Conservation (phyloP, 495 filamentous ascomycete species). For the Penicillium samsonianum region DNA sequence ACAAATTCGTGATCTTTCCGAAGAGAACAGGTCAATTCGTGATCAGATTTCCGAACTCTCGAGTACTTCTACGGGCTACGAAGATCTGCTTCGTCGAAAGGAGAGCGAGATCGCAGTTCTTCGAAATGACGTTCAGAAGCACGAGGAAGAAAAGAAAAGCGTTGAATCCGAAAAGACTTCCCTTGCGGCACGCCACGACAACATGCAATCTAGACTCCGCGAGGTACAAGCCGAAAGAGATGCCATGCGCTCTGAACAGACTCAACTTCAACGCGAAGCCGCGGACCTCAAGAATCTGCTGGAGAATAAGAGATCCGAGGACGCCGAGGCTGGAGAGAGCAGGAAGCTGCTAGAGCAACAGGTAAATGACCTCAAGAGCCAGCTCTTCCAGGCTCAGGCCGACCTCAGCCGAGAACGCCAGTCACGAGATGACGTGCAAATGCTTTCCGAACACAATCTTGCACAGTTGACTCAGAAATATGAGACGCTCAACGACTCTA, state of each 20-base stretch:
- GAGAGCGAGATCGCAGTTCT: slow-evolving; percentile 90
- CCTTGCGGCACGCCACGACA: slow-evolving; percentile 74
- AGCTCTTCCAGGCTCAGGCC: slow-evolving; percentile 81
- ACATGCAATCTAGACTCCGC: slow-evolving; percentile 71
- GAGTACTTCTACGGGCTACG: slow-evolving; percentile 88
- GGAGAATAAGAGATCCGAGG: slow-evolving; percentile 85
- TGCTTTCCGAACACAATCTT: slow-evolving; percentile 88
- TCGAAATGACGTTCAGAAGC: slow-evolving; percentile 76
- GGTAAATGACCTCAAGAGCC: slow-evolving; percentile 78
- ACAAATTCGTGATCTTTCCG: slow-evolving; percentile 71
- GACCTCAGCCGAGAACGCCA: slow-evolving; percentile 91
- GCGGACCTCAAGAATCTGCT: slow-evolving; percentile 84
- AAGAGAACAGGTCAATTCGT: slow-evolving; percentile 81
- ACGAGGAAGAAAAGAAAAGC: slow-evolving; percentile 71
- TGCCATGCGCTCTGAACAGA: slow-evolving; percentile 79
- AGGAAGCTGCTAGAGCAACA: slow-evolving; percentile 85
- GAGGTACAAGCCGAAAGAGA: slow-evolving; percentile 87
- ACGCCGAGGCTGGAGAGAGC: slow-evolving; percentile 81
- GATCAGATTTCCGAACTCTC: slow-evolving; percentile 86
- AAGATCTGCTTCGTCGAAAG: slow-evolving; percentile 88
- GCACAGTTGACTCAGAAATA: slow-evolving; percentile 80
- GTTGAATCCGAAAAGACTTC: slow-evolving; percentile 74
- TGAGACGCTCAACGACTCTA: slow-evolving; percentile 85
- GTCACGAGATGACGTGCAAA: slow-evolving; percentile 91
- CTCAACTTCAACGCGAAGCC: slow-evolving; percentile 82